Evolutionary conservation across 495 filamentous ascomycete genomes (phyloP).

Genomic region (Xylaria venustula): DNA sequence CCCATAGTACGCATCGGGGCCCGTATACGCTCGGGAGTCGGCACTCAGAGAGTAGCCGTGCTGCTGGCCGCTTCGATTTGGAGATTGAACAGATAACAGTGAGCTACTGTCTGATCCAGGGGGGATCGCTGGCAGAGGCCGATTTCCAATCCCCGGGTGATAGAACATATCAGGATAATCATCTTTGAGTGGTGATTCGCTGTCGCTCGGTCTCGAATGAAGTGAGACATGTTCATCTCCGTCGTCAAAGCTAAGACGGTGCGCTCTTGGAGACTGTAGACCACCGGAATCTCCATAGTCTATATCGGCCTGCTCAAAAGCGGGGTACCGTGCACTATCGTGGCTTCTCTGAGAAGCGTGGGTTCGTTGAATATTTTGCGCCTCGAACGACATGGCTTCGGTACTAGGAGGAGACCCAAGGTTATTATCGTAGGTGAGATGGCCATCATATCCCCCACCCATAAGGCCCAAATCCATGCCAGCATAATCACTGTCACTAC

Average conservation of each 20-base stretch:
- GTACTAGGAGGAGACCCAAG: constrained; percentile 38
- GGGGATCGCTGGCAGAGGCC: constrained; percentile 81
- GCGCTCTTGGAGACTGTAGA: constrained; percentile 66
- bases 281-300: constrained; percentile 88
- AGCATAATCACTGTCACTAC: constrained; percentile 70
- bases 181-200: constrained; percentile 57
- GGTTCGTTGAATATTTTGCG: constrained; percentile 33
- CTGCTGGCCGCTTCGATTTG: constrained; percentile 31
- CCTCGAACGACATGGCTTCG: constrained; percentile 24
- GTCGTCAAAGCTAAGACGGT: constrained; percentile 87
- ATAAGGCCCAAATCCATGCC: constrained; percentile 70
- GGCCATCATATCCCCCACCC: constrained; percentile 71
- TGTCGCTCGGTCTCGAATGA: constrained; percentile 52
- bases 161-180: constrained; percentile 90
- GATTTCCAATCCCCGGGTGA: constrained; percentile 71
- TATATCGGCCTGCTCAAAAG: constrained; percentile 42
- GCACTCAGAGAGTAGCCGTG: constrained; percentile 40
- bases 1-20: constrained; percentile 34
- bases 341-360: constrained; percentile 37
- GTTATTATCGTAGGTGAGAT: constrained; percentile 70
- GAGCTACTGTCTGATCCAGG: constrained; percentile 46
- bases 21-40: constrained; percentile 35
- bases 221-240: constrained; percentile 71
- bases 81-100: constrained; percentile 35
- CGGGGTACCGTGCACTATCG: constrained; percentile 34